Evolutionary conservation across 2,329 filamentous ascomycete species (phyloP), one percentile per base, ranked within the genome.

Genomic region (Beauveria sp.): DNA sequence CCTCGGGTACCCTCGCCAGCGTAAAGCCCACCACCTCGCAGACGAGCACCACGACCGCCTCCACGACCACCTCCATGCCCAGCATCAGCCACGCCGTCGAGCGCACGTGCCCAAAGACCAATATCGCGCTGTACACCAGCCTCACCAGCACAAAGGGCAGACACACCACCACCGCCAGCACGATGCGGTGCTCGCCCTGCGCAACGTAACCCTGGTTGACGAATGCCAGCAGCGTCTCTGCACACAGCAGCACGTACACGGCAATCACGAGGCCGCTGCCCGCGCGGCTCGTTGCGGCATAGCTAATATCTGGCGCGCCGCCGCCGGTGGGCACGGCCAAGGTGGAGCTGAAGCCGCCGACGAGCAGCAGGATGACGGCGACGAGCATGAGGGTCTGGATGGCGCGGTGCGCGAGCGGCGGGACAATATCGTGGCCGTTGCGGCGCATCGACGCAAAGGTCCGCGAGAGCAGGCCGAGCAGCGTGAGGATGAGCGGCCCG

Each of bases 121-220:
- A 60, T 40, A 68, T 20, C 49, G 65, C 70, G 20, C 70, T 67
- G 62, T 74, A 75, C 12, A 63, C 62, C 20, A 74, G 66, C 34
- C 72, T 70, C 20, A 73, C 71, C 8, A 71, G 51, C 47, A 73
- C 68, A 58, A 74, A 73, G 3, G 73, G 73, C 9, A 74, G 56
- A 49, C 71, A 73, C 28, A 66, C 61, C n/a, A 67, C 55, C 47
- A 78, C 71, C 14, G 71, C 72, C 30, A 81, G 74, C 10, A 86
- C 72, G 46, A 86, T 78, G 18, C 80, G 78, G 63, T 80, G 79
- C 69, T 86, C 83, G n/a, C 83, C 75, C 63, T 82, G 69, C 43
- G 75, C 76, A 22, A 77, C 65, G 46, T 67, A 70, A 60, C 72
- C 69, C 43, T 74, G 74, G 65, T 76, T 76, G 42, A 75, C 69